Percentiles rank a stretch among this genome's conserved stretches.
Evolutionary conservation across 2,329 filamentous ascomycete genomes (phyloP).

Genomic region (Sporothrix luriei): DNA sequence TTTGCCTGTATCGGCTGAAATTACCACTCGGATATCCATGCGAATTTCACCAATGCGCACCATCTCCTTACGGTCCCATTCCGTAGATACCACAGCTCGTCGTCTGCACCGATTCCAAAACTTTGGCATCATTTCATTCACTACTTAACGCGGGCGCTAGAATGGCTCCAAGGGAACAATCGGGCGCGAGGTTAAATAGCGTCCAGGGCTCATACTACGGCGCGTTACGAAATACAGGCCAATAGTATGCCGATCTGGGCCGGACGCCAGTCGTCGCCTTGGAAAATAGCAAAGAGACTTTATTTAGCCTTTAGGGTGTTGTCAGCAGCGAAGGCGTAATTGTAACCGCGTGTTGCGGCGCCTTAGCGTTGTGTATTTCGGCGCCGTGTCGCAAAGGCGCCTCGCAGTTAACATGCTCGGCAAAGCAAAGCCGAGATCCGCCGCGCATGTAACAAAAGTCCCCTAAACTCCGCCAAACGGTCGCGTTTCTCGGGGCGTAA

Average conservation of each 20-base stretch:
- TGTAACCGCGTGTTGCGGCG: background rate
- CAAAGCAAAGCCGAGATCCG: constrained; percentile 18
- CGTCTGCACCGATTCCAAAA: background rate
- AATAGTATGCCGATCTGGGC: background rate
- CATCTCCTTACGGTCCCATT: background rate
- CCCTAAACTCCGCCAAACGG: background rate
- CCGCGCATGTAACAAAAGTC: background rate
- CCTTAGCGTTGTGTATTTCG: no score
- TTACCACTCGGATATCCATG: background rate
- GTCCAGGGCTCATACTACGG: background rate
- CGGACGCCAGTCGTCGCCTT: no score
- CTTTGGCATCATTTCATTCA: constrained; percentile 4
- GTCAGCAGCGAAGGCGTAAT: constrained; percentile 6
- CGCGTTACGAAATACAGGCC: background rate
- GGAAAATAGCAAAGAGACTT: no score
- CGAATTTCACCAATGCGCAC: background rate
- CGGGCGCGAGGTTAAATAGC: no score
- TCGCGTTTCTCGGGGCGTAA: background rate
- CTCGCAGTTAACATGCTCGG: constrained; percentile 13
- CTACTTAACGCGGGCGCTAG: background rate
- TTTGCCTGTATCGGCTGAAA: background rate
- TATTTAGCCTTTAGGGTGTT: background rate
- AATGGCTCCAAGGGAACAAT: constrained; percentile 12
- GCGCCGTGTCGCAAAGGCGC: background rate
- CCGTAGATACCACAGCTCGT: no score